Evolutionary conservation across 306 rosid genomes (phyloP).

Genomic region (Mimosa pudica): DNA sequence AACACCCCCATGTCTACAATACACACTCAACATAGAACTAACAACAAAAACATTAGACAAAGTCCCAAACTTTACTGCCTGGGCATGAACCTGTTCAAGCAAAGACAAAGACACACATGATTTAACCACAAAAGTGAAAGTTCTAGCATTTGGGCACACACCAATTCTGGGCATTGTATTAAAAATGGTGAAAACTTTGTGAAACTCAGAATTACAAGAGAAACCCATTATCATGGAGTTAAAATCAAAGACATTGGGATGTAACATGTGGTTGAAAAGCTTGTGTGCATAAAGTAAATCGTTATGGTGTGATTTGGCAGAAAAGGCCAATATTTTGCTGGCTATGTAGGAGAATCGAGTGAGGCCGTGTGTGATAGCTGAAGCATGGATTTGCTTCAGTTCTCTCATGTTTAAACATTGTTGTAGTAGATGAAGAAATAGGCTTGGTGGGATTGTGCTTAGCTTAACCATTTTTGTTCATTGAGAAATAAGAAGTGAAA

Average conservation of each 20-base stretch:
- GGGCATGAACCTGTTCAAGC: conserved; percentile 36
- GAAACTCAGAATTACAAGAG: conserved; percentile 4
- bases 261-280: conserved; percentile 37
- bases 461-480: background rate
- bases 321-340: conserved; percentile 41
- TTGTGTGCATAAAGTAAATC: conserved; percentile 33
- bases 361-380: conserved; percentile 34
- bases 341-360: conserved; percentile 45
- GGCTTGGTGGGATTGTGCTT: conserved; percentile 7
- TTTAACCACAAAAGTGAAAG: conserved; percentile 30
- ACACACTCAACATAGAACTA: conserved; percentile 32
- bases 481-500: background rate
- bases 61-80: conserved; percentile 24
- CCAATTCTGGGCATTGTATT: conserved; percentile 31
- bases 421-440: conserved; percentile 36
- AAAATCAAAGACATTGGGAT: conserved; percentile 41
- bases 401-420: conserved; percentile 27
- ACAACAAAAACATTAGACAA: conserved; percentile 29
- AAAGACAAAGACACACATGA: conserved; percentile 19
- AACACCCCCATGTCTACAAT: conserved; percentile 21
- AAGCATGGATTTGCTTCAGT: conserved; percentile 47
- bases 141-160: conserved; percentile 38
- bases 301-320: conserved; percentile 17
- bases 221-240: conserved; percentile 40
- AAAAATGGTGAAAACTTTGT: conserved; percentile 29